Evolutionary conservation across 2,329 filamentous ascomycete species (phyloP), one percentile per base, ranked within the genome.

Genomic region (Aspergillus fischeri): DNA sequence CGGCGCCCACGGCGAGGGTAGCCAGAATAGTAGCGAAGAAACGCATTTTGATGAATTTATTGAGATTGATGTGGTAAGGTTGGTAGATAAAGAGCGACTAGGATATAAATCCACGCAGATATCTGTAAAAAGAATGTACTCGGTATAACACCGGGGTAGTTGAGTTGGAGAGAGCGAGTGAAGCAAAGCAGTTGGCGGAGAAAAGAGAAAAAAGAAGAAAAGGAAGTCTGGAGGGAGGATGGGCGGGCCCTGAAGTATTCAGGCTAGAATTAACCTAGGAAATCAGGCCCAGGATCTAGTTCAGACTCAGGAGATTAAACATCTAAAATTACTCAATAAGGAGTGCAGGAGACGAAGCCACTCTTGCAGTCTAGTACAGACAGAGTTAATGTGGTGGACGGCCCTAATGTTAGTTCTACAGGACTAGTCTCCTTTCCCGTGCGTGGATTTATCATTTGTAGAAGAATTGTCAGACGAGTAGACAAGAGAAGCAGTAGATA

Each of bases 111-210:
- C 50, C 50, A 53, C 50, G 32, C 48, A 53, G 49, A 28, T 49
- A 25, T 44, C 55, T 29, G 32, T 35, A 52, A 74, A 74, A 75
- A 68, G 73, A 75, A 69, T 73, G 73, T 67, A 74, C 65, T 74
- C 69, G 71, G 72, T 65, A 65, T 57, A 57, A 63, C 60, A 67
- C 71, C 69, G 67, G 68, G 63, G 61, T 58, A 53, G 82, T 75
- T 84, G 75, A 53, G 82, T 75, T 84, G 75, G 73, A 77, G 80
- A 82, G 77, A 54, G 51, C 51, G 57, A 58, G 54, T 54, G 57
- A 58, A 60, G 61, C 58, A 53, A 62, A 61, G 62, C 58, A 49
- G 55, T 50, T 55, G 51, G 51, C 52, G 14, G 14, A 56, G 54
- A 45, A 52, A 51, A 55, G 52, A 61, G 60, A 55, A 55, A 62